These are phyloP conservation scores for Pestalotiopsis sp. DNA, from an alignment of 2,329 filamentous ascomycete species.

Conservation along the genomic window DNA sequence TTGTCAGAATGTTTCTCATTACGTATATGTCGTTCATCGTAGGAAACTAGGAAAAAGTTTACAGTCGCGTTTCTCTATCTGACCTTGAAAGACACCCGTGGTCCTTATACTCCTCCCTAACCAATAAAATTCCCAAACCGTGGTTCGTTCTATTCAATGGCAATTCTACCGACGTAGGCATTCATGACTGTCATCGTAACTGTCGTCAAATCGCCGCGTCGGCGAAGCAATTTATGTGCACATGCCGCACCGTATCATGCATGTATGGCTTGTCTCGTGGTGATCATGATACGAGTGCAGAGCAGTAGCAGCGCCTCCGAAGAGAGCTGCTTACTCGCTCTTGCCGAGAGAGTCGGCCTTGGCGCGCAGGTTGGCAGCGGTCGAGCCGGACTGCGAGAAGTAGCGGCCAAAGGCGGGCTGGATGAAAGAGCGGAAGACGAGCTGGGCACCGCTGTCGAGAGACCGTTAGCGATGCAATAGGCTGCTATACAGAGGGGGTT, in stretches of 20 bases:
- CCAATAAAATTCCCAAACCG: background rate
- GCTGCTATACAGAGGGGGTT: slow-evolving; percentile 13
- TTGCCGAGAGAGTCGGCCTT: slow-evolving; percentile 81
- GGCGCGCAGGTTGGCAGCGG: slow-evolving; percentile 81
- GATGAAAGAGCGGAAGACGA: slow-evolving; percentile 96
- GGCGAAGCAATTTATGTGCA: background rate
- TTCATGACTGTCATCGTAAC: slow-evolving; percentile 4
- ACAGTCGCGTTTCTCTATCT: slow-evolving; percentile 1
- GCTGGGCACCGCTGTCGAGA: slow-evolving; percentile 76
- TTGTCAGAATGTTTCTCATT: background rate
- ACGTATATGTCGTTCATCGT: background rate
- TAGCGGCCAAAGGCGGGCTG: slow-evolving; percentile 90
- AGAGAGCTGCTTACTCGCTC: slow-evolving; percentile 51
- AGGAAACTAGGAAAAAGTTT: slow-evolving; percentile 8
- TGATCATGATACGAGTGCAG: background rate
- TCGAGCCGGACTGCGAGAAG: slow-evolving; percentile 72
- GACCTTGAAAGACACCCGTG: background rate
- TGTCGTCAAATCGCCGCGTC: background rate
- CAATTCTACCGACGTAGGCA: slow-evolving; percentile 1
- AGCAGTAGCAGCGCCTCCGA: background rate
- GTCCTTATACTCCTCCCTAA: background rate
- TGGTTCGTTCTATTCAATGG: background rate
- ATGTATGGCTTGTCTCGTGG: background rate
- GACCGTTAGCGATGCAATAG: slow-evolving; percentile 12
- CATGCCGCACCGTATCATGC: background rate